Evolutionary conservation across 495 filamentous ascomycete species (phyloP).

Genomic region (Xylaria bambusicola): DNA sequence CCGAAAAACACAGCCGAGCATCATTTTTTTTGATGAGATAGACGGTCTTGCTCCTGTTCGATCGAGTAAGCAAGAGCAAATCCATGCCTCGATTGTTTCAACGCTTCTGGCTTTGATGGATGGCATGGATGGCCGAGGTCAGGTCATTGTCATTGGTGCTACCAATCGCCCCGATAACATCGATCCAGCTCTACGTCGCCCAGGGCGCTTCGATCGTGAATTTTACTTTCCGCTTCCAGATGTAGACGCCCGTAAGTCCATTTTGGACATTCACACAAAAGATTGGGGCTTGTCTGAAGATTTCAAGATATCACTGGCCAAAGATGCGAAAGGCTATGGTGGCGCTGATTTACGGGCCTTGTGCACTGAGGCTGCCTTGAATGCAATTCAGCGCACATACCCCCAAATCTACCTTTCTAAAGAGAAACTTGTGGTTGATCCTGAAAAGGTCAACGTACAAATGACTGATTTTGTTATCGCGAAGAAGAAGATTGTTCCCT

Average conservation of each 20-base stretch:
- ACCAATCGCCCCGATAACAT: slow-evolving; percentile 98
- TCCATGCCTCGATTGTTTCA: slow-evolving; percentile 96
- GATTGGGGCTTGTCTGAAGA: slow-evolving; percentile 79
- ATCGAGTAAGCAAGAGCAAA: slow-evolving; percentile 97
- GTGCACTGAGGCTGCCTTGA: slow-evolving; percentile 97
- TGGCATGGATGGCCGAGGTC: slow-evolving; percentile 97
- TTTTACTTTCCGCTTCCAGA: slow-evolving; percentile 96
- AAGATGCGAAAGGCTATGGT: slow-evolving; percentile 91
- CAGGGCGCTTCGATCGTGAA: slow-evolving; percentile 93
- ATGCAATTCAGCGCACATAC: slow-evolving; percentile 92
- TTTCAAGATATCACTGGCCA: slow-evolving; percentile 83
- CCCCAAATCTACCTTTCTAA: slow-evolving; percentile 93
- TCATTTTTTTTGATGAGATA: slow-evolving; percentile 99
- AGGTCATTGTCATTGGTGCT: slow-evolving; percentile 97
- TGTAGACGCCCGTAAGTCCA: slow-evolving; percentile 71
- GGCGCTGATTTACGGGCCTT: slow-evolving; percentile 92
- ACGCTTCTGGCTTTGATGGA: slow-evolving; percentile 96
- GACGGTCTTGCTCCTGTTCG: slow-evolving; percentile 93
- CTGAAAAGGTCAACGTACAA: slow-evolving; percentile 75
- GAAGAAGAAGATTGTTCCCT: slow-evolving; percentile 92
- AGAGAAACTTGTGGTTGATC: slow-evolving; percentile 87
- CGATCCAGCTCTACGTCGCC: slow-evolving; percentile 89
- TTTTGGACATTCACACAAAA: slow-evolving; percentile 93
- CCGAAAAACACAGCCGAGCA: slow-evolving; percentile 90
- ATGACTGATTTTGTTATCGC: slow-evolving; percentile 97